Conservation (phyloP, 179 eudicot genomes). For the Spergularia azorica region DNA sequence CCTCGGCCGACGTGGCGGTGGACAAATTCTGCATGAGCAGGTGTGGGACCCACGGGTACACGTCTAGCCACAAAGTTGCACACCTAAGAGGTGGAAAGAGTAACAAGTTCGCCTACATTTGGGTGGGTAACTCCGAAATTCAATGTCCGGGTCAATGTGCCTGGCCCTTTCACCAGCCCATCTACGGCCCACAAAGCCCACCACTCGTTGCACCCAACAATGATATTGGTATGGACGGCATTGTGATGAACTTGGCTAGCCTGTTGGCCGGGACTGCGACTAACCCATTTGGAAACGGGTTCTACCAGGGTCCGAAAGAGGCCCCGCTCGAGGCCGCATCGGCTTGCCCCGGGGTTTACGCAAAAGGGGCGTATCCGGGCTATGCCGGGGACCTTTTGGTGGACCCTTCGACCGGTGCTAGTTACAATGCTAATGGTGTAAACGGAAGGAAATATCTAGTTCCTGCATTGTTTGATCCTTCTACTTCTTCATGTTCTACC, state of each 20-base stretch:
- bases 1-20: constrained; percentile 33
- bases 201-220: constrained; percentile 34
- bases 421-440: constrained; percentile 38
- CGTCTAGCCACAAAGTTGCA: constrained; percentile 2
- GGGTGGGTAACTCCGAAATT: constrained; percentile 37
- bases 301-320: constrained; percentile 39
- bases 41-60: constrained; percentile 36
- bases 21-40: constrained; percentile 29
- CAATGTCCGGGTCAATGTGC: constrained; percentile 42
- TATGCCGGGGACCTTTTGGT: constrained; percentile 36
- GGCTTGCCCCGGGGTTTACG: constrained; percentile 43
- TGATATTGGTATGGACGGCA: constrained; percentile 36
- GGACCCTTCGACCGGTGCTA: constrained; percentile 32
- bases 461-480: constrained; percentile 38
- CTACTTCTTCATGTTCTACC: constrained; percentile 29
- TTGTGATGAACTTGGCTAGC: constrained; percentile 37
- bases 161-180: constrained; percentile 42
- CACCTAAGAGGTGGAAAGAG: neutral
- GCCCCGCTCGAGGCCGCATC: constrained; percentile 43
- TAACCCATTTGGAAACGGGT: constrained; percentile 45
- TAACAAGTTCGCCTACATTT: constrained; percentile 27
- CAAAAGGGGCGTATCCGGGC: constrained; percentile 45
- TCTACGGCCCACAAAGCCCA: constrained; percentile 43
- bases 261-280: constrained; percentile 38
- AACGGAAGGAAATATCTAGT: constrained; percentile 35